Evolutionary conservation across 345 rosid species (phyloP).

Genomic region (Acer saccharum): DNA sequence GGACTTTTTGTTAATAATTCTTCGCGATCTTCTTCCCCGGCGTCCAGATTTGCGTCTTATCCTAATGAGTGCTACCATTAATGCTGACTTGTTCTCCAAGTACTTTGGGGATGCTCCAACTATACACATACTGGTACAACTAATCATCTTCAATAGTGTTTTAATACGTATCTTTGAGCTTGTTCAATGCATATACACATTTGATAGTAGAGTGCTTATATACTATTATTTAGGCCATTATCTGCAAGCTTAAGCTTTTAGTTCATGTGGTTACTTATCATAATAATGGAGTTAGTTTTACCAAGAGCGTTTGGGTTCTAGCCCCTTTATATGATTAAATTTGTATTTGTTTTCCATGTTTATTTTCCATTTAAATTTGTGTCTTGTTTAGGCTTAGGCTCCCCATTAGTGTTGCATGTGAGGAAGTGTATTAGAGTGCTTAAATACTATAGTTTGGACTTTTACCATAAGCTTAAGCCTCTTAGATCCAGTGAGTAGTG

Average conservation of each 20-base stretch:
- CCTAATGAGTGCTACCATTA: conserved; percentile 96
- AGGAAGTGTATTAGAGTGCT: neutral
- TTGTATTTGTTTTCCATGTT: neutral
- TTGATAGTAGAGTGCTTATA: neutral
- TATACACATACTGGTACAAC: conserved; percentile 78
- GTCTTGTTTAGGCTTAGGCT: neutral
- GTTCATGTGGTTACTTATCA: neutral
- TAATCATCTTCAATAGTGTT: conserved; percentile 5
- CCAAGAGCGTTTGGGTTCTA: neutral
- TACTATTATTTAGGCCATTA: too few relatives aligned
- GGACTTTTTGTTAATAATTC: conserved; percentile 85
- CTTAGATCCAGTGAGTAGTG: neutral
- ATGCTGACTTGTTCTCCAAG: conserved; percentile 89
- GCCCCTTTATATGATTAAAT: neutral
- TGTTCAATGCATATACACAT: conserved; percentile 2
- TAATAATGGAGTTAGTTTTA: neutral
- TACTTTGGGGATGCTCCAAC: conserved; percentile 80
- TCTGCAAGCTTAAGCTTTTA: neutral
- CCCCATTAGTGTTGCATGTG: neutral
- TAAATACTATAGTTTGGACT: neutral
- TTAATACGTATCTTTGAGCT: conserved; percentile 8
- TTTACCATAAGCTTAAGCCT: neutral
- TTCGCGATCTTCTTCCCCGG: conserved; percentile 86
- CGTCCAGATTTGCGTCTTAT: conserved; percentile 86
- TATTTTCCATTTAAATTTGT: neutral